Conservation (phyloP, 306 rosid species). For the Albizia julibrissin region DNA sequence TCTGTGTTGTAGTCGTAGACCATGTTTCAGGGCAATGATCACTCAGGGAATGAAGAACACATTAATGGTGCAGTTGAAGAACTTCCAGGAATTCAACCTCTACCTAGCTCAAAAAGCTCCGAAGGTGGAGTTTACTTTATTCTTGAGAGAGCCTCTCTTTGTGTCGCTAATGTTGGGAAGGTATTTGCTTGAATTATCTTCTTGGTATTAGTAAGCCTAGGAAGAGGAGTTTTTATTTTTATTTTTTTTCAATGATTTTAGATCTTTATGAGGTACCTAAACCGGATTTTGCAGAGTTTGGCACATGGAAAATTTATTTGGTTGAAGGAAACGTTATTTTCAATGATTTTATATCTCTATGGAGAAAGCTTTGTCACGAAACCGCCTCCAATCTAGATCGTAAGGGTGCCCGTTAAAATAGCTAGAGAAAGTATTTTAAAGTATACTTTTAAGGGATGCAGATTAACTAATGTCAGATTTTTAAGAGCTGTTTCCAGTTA, state of each 20-base stretch:
- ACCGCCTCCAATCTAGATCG: background rate
- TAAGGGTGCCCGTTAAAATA: background rate
- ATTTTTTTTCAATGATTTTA: background rate
- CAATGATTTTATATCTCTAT: too few relatives aligned
- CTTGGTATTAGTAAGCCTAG: background rate
- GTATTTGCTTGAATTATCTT: background rate
- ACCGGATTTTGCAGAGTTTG: too few relatives aligned
- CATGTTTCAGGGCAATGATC: background rate
- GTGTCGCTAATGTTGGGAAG: background rate
- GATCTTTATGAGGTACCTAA: background rate
- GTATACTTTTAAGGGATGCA: background rate
- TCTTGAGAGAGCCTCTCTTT: background rate
- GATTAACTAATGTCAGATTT: background rate
- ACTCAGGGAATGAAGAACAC: background rate
- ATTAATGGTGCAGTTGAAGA: background rate
- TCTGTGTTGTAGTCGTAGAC: background rate
- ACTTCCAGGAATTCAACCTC: background rate
- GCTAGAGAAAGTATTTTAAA: background rate
- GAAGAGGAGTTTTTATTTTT: too few relatives aligned
- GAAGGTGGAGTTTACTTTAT: background rate
- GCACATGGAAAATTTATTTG: background rate
- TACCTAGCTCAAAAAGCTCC: background rate
- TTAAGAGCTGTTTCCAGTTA: background rate
- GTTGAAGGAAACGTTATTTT: background rate
- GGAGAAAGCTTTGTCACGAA: background rate